Base-by-base conservation (phyloP, 441 rosid genomes). In the Viola pubescens region DNA sequence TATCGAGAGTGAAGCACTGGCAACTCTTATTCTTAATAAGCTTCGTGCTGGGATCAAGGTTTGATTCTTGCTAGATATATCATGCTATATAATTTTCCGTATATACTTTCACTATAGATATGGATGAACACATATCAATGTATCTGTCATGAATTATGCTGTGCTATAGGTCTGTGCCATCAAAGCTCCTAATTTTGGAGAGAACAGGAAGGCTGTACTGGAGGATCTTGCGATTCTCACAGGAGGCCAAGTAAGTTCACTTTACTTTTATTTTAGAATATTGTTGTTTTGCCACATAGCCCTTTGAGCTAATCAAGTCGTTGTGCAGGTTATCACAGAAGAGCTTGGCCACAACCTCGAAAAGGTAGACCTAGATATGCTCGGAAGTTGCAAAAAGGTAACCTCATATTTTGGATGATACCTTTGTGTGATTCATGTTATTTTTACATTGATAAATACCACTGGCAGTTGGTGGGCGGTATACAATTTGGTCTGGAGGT, bases 31-130 rank as follows among this genome's bases (percentile, higher is more conserved):
- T 70, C 69, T 90, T 10, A 90, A 90, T 67, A 90, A 90, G 70
- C 94, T 90, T 52, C 94, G 97, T 9, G 95, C 95, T 44, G 95
- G 97, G 67, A 80, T 85, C 61, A 90, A 90, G 97, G 96, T 88
- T 5, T 48, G 61, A 40, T 42, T 8, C 61, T 49, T 50, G 12
- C 19, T 55, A 44, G 65, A 10, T 9, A 41, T 34, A 56, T 6
- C n/a, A 3, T 3, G 10, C 26, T 12, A 49, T 63, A 6, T 7
- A 5, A 42, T 45, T 7, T 70, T 14, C 51, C 19, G 9, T 9
- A 19, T 10, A 3, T 7, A 26, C 1, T 42, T 45, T 7, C 11
- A 45, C 0, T 58, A 14, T 1, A 4, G 45, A 44, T 0, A 19
- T 37, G 41, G 6, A 4, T 37, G 60, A 6, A 34, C 49, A 5